phyloP scores from a whole-genome alignment of 768 basidiomycete species.

The Mrakia blollopis region DNA sequence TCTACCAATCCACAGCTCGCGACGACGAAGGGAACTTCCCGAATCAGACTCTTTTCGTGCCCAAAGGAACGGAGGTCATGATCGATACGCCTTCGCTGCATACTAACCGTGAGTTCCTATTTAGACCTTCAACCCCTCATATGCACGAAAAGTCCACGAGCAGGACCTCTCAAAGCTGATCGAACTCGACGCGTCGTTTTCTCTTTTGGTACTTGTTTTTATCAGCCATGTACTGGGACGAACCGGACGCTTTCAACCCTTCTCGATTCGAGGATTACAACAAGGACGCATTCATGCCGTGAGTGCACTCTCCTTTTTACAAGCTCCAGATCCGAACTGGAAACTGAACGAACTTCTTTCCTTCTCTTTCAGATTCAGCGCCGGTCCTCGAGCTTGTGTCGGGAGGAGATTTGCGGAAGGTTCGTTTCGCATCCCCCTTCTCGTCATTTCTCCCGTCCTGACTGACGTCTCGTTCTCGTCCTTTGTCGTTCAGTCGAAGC shows the following conservation, averaged over 20 bases:
- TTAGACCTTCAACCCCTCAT: too few species aligned
- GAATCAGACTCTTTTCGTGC: background rate
- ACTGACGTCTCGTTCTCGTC: too few species aligned
- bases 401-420: constrained; percentile 23
- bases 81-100: constrained; percentile 24
- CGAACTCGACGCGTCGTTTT: background rate
- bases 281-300: constrained; percentile 54
- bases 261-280: constrained; percentile 55
- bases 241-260: constrained; percentile 52
- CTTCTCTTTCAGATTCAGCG: background rate
- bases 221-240: constrained; percentile 56
- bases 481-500: background rate
- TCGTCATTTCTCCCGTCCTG: background rate
- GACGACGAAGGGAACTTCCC: constrained; percentile 3
- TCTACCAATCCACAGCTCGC: background rate
- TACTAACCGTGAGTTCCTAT: constrained; percentile 12
- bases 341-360: background rate
- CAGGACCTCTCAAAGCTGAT: background rate
- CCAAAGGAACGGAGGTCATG: constrained; percentile 15
- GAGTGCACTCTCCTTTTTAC: background rate
- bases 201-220: background rate
- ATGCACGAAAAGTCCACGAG: too few species aligned
- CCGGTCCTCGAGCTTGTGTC: constrained; percentile 23
- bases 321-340: too few species aligned
- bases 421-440: background rate